These are phyloP conservation scores for Penicillium chermesinum DNA, from an alignment of 495 filamentous ascomycete species.

Conservation along the genomic window DNA sequence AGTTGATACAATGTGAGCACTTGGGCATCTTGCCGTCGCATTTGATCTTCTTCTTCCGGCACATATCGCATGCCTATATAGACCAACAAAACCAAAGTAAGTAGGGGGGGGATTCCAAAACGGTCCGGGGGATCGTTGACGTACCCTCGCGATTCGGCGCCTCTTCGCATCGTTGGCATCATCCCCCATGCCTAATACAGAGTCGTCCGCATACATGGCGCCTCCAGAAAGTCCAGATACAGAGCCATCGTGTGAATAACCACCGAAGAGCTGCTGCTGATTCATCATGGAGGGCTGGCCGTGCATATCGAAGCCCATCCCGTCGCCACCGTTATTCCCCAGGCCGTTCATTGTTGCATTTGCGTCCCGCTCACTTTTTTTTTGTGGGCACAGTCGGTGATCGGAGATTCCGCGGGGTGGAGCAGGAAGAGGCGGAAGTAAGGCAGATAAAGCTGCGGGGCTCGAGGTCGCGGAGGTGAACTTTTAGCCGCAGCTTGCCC, in stretches of 20 bases:
- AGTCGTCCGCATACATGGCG: constrained; percentile 57
- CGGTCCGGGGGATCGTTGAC: constrained; percentile 2
- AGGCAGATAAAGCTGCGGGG: constrained; percentile 19
- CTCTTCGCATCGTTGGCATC: constrained; percentile 57
- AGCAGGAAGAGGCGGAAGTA: constrained; percentile 16
- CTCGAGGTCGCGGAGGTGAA: constrained; percentile 4
- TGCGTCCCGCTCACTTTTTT: not conserved
- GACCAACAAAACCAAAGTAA: not conserved
- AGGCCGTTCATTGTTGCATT: constrained; percentile 34
- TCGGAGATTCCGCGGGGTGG: constrained; percentile 22
- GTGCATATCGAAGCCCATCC: constrained; percentile 39
- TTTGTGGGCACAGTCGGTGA: no score
- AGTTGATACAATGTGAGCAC: constrained; percentile 95
- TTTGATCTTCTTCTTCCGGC: constrained; percentile 99
- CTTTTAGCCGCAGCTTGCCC: constrained; percentile 11
- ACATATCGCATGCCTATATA: constrained; percentile 92
- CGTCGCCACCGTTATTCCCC: constrained; percentile 32
- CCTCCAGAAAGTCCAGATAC: constrained; percentile 53
- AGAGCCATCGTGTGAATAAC: constrained; percentile 56
- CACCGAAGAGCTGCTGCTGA: constrained; percentile 67
- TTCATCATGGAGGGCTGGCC: constrained; percentile 39
- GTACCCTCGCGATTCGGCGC: constrained; percentile 84
- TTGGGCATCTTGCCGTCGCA: constrained; percentile 95
- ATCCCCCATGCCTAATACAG: constrained; percentile 48
- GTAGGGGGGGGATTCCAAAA: not conserved